Evolutionary conservation across 306 rosid species (phyloP).

Genomic region (Malus sieversii): DNA sequence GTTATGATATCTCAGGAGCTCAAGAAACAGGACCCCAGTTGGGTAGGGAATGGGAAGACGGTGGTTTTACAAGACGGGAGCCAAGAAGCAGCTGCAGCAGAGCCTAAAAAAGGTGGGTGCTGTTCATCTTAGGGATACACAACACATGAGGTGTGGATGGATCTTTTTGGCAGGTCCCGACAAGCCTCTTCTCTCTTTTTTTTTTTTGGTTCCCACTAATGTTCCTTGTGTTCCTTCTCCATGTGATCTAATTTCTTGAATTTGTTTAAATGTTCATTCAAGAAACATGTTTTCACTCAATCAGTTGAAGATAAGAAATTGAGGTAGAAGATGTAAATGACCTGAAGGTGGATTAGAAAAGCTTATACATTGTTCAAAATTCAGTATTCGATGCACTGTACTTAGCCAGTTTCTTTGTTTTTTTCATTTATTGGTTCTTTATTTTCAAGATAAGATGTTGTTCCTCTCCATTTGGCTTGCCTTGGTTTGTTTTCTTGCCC

Average conservation of each 20-base stretch:
- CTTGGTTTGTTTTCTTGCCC: neutral
- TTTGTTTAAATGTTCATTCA: slow-evolving; percentile 17
- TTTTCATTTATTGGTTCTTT: neutral
- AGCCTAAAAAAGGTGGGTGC: slow-evolving; percentile 56
- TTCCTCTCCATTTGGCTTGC: neutral
- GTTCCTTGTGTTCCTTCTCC: slow-evolving; percentile 20
- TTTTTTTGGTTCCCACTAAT: neutral
- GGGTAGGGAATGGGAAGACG: slow-evolving; percentile 63
- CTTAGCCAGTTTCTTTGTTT: neutral
- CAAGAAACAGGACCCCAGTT: slow-evolving; percentile 42
- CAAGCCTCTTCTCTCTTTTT: neutral
- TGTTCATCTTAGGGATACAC: slow-evolving; percentile 48
- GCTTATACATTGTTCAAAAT: slow-evolving; percentile 20
- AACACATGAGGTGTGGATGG: neutral
- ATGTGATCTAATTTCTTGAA: slow-evolving; percentile 21
- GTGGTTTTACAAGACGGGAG: slow-evolving; percentile 61
- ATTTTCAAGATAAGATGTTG: neutral
- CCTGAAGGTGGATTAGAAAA: slow-evolving; percentile 21
- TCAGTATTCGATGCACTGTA: neutral
- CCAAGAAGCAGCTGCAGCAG: slow-evolving; percentile 34
- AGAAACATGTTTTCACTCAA: slow-evolving; percentile 10
- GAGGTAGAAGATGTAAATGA: slow-evolving; percentile 38
- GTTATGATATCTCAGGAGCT: slow-evolving; percentile 93
- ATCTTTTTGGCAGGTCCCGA: slow-evolving; percentile 18
- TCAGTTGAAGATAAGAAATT: slow-evolving; percentile 21